Evolutionary conservation across 306 rosid species (phyloP), one percentile per base, ranked within the genome.

Genomic region (Malus sylvestris): DNA sequence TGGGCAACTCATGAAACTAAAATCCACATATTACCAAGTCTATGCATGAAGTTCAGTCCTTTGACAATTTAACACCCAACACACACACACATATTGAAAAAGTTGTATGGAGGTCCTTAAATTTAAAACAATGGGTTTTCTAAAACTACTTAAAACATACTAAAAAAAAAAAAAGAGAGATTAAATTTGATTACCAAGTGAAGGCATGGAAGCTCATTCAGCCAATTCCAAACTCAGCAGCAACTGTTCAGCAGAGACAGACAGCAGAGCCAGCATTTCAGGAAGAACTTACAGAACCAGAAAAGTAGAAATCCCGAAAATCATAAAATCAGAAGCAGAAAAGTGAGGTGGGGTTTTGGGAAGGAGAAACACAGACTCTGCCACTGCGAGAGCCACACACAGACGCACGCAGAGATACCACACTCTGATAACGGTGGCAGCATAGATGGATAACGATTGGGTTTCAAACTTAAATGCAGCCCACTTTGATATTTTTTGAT

Each of bases 131-230:
- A 70, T 15, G 61, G 27, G 59, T 72, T 60, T 60, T 74, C 19
- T 25, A 18, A 42, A 40, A 72, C 11, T 1, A 2, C 42, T 38
- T 38, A 0, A 38, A 38, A 38, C 9, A 38, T 38, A 38, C 42
- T 1, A 6, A 38, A 38, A 51, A 19, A 29, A 66, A 42, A 65
- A 23, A 68, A 33, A 30, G 45, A 68, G 66, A 25, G 67, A 40
- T 23, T 73, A 65, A 57, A 40, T 32, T 44, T 8, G 77, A 63
- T 64, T 86, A 93, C 94, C 96, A 72, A 89, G 84, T 81, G 87
- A 87, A 91, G 91, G 94, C 97, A 94, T 94, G 93, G 91, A 83
- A 83, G 93, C 90, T 87, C 93, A 88, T 93, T 85, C 97, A 90
- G 81, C 78, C 82, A 84, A 85, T 53, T 75, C 72, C 86, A 74